Conservation (phyloP, 2,329 filamentous ascomycete genomes). For the Corinectria fuckeliana region DNA sequence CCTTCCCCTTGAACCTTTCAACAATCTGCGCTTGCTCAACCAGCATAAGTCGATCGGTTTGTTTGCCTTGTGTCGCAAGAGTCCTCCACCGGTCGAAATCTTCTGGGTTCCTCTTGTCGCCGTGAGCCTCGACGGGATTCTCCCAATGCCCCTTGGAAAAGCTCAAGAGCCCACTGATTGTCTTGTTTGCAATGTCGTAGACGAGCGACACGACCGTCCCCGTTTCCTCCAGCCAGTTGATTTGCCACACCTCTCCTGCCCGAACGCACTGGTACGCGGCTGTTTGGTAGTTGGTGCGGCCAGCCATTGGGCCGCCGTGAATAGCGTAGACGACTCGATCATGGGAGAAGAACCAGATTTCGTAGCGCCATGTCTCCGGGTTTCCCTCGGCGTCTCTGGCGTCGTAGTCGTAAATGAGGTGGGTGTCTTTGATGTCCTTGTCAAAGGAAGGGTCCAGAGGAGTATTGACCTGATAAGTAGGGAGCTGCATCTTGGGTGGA, state of each 20-base stretch:
- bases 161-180: constrained; percentile 58
- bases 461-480: constrained; percentile 35
- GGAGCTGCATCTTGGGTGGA: constrained; percentile 25
- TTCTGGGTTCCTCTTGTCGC: constrained; percentile 59
- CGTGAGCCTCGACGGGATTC: constrained; percentile 55
- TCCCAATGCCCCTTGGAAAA: constrained; percentile 66
- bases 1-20: constrained; percentile 57
- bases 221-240: constrained; percentile 67
- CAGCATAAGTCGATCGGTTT: constrained; percentile 57
- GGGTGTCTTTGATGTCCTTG: constrained; percentile 58
- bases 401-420: constrained; percentile 64
- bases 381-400: constrained; percentile 54
- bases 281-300: constrained; percentile 59
- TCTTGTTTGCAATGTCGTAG: constrained; percentile 58
- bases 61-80: constrained; percentile 55
- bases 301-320: constrained; percentile 65
- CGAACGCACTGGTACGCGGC: constrained; percentile 64
- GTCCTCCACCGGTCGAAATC: constrained; percentile 60
- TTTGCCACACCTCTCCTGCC: constrained; percentile 64
- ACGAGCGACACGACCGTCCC: constrained; percentile 62
- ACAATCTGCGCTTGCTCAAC: constrained; percentile 60
- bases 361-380: constrained; percentile 66
- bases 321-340: constrained; percentile 63
- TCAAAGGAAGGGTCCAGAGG: constrained; percentile 43
- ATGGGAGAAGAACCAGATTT: constrained; percentile 66